Evolutionary conservation across 805 yeast species (phyloP).

Genomic region (Sugiyamaella lignohabitans): DNA sequence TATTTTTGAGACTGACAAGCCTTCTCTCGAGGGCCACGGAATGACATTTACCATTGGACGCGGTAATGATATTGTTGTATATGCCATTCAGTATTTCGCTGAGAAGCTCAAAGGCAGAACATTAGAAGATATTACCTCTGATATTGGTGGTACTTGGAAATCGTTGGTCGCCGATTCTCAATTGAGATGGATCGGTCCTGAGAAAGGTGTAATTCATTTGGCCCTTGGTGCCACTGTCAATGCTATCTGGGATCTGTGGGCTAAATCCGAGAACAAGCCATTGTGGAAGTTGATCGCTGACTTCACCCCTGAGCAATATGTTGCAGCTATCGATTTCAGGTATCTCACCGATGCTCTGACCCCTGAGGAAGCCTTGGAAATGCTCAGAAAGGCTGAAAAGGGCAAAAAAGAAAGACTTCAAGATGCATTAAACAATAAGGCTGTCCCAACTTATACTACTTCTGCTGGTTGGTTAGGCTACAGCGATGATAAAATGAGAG

Average conservation of each 20-base stretch:
- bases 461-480: slow-evolving; percentile 40
- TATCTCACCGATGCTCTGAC: slow-evolving; percentile 36
- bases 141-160: slow-evolving; percentile 37
- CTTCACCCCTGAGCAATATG: slow-evolving; percentile 36
- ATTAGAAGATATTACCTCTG: slow-evolving; percentile 28
- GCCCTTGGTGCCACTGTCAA: slow-evolving; percentile 37
- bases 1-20: slow-evolving; percentile 28
- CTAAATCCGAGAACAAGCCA: slow-evolving; percentile 32
- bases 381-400: slow-evolving; percentile 26
- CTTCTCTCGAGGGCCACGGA: slow-evolving; percentile 33
- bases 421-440: slow-evolving; percentile 29
- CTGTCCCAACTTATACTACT: slow-evolving; percentile 39
- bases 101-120: slow-evolving; percentile 30
- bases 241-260: slow-evolving; percentile 39
- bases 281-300: slow-evolving; percentile 38
- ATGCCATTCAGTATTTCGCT: slow-evolving; percentile 33
- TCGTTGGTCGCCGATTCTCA: slow-evolving; percentile 36
- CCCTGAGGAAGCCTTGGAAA: slow-evolving; percentile 33
- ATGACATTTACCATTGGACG: slow-evolving; percentile 37
- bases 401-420: slow-evolving; percentile 30
- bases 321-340: slow-evolving; percentile 35
- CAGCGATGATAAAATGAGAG: slow-evolving; percentile 35
- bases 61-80: slow-evolving; percentile 32
- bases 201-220: slow-evolving; percentile 36
- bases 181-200: slow-evolving; percentile 39